Conservation (phyloP, 495 filamentous ascomycete genomes). For the Neurospora intermedia region DNA sequence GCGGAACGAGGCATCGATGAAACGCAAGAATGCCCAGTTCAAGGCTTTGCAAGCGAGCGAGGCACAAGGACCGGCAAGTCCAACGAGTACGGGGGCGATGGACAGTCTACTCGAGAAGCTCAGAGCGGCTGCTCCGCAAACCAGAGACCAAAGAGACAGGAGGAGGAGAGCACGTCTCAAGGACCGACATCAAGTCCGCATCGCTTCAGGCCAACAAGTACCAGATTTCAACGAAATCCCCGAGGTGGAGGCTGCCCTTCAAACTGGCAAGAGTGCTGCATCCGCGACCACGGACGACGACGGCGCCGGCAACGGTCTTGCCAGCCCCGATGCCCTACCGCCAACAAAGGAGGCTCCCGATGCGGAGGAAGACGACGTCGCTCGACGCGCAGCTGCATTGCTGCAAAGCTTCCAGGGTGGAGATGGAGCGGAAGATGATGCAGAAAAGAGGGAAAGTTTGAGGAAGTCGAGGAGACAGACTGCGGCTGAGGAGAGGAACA, state of each 20-base stretch:
- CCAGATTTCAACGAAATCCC: constrained; percentile 53
- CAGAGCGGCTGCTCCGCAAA: constrained; percentile 82
- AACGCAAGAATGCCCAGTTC: constrained; percentile 67
- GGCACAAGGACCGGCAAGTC: constrained; percentile 48
- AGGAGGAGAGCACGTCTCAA: constrained; percentile 78
- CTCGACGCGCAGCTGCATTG: constrained; percentile 70
- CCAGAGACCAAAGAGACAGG: constrained; percentile 75
- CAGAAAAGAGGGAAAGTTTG: constrained; percentile 46
- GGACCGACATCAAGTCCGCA: constrained; percentile 84
- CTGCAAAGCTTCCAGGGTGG: constrained; percentile 66
- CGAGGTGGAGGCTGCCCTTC: constrained; percentile 30
- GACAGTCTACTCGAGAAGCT: constrained; percentile 94
- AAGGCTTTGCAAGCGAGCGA: constrained; percentile 40
- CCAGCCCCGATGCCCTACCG: constrained; percentile 27
- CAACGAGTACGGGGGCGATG: constrained; percentile 85
- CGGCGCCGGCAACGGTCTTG: constrained; percentile 19
- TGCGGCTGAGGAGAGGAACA: constrained; percentile 58
- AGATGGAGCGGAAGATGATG: constrained; percentile 44
- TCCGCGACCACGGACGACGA: constrained; percentile 21
- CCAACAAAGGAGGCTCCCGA: constrained; percentile 27
- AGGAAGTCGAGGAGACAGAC: constrained; percentile 53
- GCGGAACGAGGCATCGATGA: constrained; percentile 80
- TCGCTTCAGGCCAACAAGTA: constrained; percentile 77
- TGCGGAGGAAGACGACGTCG: constrained; percentile 61
- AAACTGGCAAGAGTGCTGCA: constrained; percentile 9